phyloP scores from a whole-genome alignment of 345 rosid genomes.

The Linum trigynum region DNA sequence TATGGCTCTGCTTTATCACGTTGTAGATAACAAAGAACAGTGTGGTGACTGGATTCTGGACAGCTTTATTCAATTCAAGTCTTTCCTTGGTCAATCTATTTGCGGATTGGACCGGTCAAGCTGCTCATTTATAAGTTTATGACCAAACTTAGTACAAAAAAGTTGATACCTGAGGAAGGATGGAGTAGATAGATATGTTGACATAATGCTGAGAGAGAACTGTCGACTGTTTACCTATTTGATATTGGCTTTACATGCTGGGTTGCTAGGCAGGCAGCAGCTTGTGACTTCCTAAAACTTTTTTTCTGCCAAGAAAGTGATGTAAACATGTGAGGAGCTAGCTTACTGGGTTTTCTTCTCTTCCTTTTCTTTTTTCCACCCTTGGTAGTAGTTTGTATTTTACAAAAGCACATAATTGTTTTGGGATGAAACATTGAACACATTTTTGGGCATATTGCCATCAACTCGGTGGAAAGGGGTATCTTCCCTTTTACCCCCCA shows the following conservation, averaged over 20 bases:
- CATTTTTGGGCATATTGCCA: not conserved
- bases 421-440: not conserved
- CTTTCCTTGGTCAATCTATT: not conserved
- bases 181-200: not conserved
- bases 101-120: slow-evolving; percentile 24
- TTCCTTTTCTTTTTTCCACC: too few relatives aligned
- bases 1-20: not conserved
- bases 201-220: not conserved
- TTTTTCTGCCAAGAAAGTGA: too few relatives aligned
- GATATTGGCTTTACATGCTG: too few relatives aligned
- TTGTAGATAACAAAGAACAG: not conserved
- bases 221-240: too few relatives aligned
- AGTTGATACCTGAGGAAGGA: not conserved
- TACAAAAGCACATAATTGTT: not conserved
- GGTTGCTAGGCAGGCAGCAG: too few relatives aligned
- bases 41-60: not conserved
- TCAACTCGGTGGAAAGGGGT: not conserved
- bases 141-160: slow-evolving; percentile 12
- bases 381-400: not conserved
- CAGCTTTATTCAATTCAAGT: not conserved
- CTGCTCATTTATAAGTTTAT: slow-evolving; percentile 6
- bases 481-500: not conserved
- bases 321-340: not conserved
- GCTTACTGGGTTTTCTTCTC: not conserved
- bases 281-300: too few relatives aligned